Base-by-base conservation (phyloP, 1,139 yeast genomes). In the Geotrichum australiense region DNA sequence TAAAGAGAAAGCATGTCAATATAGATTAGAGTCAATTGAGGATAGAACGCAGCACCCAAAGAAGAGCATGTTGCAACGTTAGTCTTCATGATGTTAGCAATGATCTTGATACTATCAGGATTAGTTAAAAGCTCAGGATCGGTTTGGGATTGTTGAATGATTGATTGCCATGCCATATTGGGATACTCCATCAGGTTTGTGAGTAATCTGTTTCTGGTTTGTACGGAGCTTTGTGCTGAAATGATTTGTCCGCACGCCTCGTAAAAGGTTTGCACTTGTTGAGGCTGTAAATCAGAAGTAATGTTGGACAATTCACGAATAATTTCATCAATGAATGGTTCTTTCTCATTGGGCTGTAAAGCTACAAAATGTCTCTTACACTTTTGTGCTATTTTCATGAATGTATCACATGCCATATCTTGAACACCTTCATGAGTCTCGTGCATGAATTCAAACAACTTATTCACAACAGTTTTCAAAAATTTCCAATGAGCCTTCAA, bases 391-490 rank as follows among this genome's bases (percentile, higher is more conserved):
- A 91, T 91, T 63, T 91, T 93, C 58, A 89, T 89, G 62, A 91
- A 91, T 1, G 99, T 91, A 64, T 91, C 98, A 70, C 98, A 91
- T 7, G 99, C 98, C 98, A 91, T 91, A 65, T 91, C 98, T 68
- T 91, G 98, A 50, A 91, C 98, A 66, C 97, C 98, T 64, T 89
- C 99, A 63, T 91, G 98, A 21, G 96, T 87, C 70, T 91, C 99
- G 66, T 91, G 98, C 99, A 91, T 91, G 58, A 91, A 91, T 64
- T 93, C 98, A 65, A 91, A 91, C 55, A 91, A 73, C 64, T 91
- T 91, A 66, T 86, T 82, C 49, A 91, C 91, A 36, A 91, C 99
- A 0, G 98, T 91, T 63, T 89, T 89, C 60, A 93, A 70, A 57
- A 91, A 93, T 63, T 85, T 85, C 98, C 98, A 91, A 63, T 91